Evolutionary conservation across 2,329 filamentous ascomycete genomes (phyloP).

Genomic region (Sporothrix pseudoabietina): DNA sequence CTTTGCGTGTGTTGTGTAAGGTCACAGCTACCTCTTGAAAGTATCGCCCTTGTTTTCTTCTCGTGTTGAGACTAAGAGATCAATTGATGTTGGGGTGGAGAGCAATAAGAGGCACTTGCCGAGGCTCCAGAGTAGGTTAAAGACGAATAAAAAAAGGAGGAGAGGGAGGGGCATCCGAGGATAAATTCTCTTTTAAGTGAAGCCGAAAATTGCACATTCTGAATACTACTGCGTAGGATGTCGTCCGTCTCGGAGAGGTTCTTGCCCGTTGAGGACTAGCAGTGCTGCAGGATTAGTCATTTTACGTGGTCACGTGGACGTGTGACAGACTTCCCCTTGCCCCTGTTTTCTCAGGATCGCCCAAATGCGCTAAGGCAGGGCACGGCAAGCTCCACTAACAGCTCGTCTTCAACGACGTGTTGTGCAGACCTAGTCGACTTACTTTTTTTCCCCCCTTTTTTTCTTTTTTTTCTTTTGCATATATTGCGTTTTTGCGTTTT

Average conservation of each 20-base stretch:
- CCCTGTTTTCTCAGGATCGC: no score
- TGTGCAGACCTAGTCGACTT: no score
- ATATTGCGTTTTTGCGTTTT: no score
- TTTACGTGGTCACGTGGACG: not conserved
- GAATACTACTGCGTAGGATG: constrained; percentile 22
- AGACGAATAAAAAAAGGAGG: not conserved
- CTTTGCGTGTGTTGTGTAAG: constrained; percentile 14
- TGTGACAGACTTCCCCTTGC: no score
- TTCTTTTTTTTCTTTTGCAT: no score
- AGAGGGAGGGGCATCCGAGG: not conserved
- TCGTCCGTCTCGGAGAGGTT: not conserved
- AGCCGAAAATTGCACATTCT: constrained; percentile 60
- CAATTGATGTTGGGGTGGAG: not conserved
- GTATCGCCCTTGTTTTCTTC: not conserved
- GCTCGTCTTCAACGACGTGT: not conserved
- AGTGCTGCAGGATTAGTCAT: constrained; percentile 1
- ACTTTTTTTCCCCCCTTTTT: no score
- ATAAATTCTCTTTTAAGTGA: not conserved
- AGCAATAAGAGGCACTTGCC: not conserved
- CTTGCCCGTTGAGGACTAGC: not conserved
- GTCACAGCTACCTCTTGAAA: constrained; percentile 10
- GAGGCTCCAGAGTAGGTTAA: not conserved
- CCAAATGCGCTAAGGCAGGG: no score
- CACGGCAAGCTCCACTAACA: not conserved
- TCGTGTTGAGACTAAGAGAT: no score